Evolutionary conservation across 495 filamentous ascomycete species (phyloP), one percentile per base, ranked within the genome.

Genomic region (Daldinia bambusicola): DNA sequence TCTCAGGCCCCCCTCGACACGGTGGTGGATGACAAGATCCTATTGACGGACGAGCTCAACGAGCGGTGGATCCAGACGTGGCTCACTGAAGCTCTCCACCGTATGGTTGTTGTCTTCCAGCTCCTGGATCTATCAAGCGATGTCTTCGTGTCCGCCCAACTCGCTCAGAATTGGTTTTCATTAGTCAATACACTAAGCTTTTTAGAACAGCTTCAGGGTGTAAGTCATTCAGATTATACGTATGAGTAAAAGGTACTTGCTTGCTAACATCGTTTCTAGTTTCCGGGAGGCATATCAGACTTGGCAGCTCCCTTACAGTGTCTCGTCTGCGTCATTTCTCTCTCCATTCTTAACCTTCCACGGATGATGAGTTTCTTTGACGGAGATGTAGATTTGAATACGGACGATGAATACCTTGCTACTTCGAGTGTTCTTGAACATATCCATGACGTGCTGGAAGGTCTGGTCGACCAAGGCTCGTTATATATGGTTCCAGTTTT

Each of bases 71-170:
- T 81, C 14, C 86, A 85, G 53, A 87, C 83, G 13, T 81, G 86
- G 22, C 80, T 93, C 38, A 85, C 89, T 34, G 91, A 94, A 75
- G 84, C 90, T 18, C 81, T 90, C 38, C 90, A 94, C 74, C 85
- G 90, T 41, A 81, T 96, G 82, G 88, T 93, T 37, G 80, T 93
- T 10, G 76, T 93, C 45, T 93, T 96, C 64, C 84, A 91, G 45
- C 82, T 90, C 26, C 74, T 95, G 51, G 89, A 92, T 48, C 77
- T 84, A 5, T 83, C 82, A 4, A 73, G 79, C 3, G 82, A 82
- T 40, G 76, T 88, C 18, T 86, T 89, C n/a, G 84, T 87, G 14
- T 82, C 87, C 2, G 80, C 83, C 12, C 78, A 89, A 13, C 73
- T 96, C 6, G 77, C 91, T 6, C 80, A 85, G 40, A 72, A 80